Evolutionary conservation across 768 basidiomycete species (phyloP), one percentile per base, ranked within the genome.

Genomic region (Phylloporus scabripes): DNA sequence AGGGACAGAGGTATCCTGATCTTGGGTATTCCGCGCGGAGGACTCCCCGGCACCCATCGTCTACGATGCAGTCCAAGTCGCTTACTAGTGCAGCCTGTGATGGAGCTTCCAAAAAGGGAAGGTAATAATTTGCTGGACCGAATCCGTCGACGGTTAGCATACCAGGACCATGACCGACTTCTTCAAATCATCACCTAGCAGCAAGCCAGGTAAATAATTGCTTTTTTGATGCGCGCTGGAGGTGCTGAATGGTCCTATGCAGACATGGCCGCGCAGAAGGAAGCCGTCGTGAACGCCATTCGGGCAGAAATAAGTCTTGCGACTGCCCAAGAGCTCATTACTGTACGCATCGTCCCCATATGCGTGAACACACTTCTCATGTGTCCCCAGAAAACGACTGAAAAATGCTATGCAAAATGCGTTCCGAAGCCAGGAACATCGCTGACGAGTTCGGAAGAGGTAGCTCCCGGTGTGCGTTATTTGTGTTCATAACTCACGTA

Each of bases 311-410:
- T 92, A 50, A 84, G 79, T 6, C 70, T 87, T 11, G 75, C 78
- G 1, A 87, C 86, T 49, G 89, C 85, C 0, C 88, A 92, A 62
- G 85, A 88, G 56, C 80, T 92, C 42, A 83, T 92, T 65, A 84
- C 81, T 51, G 89, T 88, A 64, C 40, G 51, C 18, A 32, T 36
- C 21, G 12, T n/a, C n/a, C 10, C 15, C 17, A 5, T 48, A 15
- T 6, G 23, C 3, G 5, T 7, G 4, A 20, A 11, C 9, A 26
- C 17, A 24, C 20, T 6, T 42, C 29, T 60, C 18, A 60, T 26
- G 0, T 15, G 12, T 12, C 10, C 29, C 15, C 58, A 92, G 88
- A 89, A 85, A 81, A 76, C 82, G 12, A 85, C 79, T 53, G 86
- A 91, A 49, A 81, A 82, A 56, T 92, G 89, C 67, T 92, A 74